Conservation (phyloP, 768 basidiomycete species). For the Cytidiella melzeri region DNA sequence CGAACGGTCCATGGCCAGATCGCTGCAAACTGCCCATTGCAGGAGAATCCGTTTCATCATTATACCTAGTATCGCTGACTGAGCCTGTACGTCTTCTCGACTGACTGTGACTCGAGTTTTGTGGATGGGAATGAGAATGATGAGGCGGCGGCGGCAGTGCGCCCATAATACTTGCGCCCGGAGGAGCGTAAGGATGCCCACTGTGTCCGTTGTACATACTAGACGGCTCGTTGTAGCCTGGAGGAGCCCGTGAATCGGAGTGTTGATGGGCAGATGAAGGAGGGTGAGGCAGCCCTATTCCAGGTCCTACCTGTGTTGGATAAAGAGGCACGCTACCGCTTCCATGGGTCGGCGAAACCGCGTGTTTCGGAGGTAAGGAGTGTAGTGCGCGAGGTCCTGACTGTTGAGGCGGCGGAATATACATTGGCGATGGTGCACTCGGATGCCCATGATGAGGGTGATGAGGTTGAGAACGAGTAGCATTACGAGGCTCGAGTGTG, state of each 20-base stretch:
- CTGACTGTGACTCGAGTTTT: neutral
- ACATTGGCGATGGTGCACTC: conserved; percentile 17
- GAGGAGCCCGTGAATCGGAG: conserved; percentile 10
- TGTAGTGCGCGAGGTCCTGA: conserved; percentile 6
- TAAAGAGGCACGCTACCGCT: conserved; percentile 19
- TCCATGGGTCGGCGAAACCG: conserved; percentile 4
- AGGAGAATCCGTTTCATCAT: conserved; percentile 15
- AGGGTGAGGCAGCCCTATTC: conserved; percentile 10
- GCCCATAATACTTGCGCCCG: conserved; percentile 5
- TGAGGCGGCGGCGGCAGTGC: conserved; percentile 10
- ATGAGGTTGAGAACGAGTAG: conserved; percentile 15
- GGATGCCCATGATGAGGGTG: conserved; percentile 17
- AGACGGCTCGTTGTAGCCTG: conserved; percentile 22
- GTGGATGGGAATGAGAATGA: conserved; percentile 7
- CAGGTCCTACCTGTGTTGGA: conserved; percentile 20
- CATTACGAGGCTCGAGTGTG: conserved; percentile 6
- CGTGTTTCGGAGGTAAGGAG: conserved; percentile 4
- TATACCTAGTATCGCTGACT: conserved; percentile 3
- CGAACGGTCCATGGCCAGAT: conserved; percentile 14
- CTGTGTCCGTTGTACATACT: conserved; percentile 23
- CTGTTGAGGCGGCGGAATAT: conserved; percentile 18
- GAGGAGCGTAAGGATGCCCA: conserved; percentile 5
- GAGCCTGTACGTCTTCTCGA: neutral
- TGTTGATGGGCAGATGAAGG: neutral
- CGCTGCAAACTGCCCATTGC: conserved; percentile 28